These are phyloP conservation scores for Sporothrix pallida DNA, from an alignment of 2,329 filamentous ascomycete genomes.

Conservation along the genomic window DNA sequence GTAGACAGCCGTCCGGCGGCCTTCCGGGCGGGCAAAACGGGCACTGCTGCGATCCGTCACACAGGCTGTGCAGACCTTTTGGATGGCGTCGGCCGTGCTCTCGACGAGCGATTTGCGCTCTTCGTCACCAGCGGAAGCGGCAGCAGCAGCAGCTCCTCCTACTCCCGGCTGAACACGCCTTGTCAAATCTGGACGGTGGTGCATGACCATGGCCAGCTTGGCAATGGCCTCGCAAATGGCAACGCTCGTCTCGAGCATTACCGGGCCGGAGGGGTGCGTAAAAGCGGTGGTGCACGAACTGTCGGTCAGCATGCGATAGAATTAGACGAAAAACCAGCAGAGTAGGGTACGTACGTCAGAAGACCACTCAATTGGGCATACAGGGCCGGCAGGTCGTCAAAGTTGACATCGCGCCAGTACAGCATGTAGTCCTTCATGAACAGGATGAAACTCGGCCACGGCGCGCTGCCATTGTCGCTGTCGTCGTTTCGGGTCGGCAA, in stretches of 20 bases:
- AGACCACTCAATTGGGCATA: slow-evolving; percentile 76
- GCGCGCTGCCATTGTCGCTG: slow-evolving; percentile 66
- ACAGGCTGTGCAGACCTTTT: slow-evolving; percentile 89
- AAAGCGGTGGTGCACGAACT: slow-evolving; percentile 85
- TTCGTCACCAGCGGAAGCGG: slow-evolving; percentile 54
- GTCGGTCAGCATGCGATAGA: neutral
- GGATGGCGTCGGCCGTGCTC: slow-evolving; percentile 84
- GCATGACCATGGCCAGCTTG: slow-evolving; percentile 81
- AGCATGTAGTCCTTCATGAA: slow-evolving; percentile 83
- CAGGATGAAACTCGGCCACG: slow-evolving; percentile 76
- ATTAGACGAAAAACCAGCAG: neutral
- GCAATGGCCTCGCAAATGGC: slow-evolving; percentile 80
- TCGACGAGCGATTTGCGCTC: slow-evolving; percentile 82
- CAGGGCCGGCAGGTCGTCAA: slow-evolving; percentile 74
- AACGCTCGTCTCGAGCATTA: slow-evolving; percentile 84
- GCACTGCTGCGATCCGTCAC: slow-evolving; percentile 77
- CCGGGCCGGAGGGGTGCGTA: slow-evolving; percentile 75
- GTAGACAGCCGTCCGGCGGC: slow-evolving; percentile 87
- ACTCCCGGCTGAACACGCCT: slow-evolving; percentile 59
- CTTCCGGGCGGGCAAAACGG: slow-evolving; percentile 72
- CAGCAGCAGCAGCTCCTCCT: slow-evolving; percentile 47
- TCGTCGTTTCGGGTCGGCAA: slow-evolving; percentile 61
- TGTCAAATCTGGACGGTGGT: slow-evolving; percentile 78
- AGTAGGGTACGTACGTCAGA: slow-evolving; percentile 24
- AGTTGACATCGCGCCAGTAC: slow-evolving; percentile 81